These are phyloP conservation scores for Cicer cuneatum DNA, from an alignment of 306 rosid species.

Conservation along the genomic window DNA sequence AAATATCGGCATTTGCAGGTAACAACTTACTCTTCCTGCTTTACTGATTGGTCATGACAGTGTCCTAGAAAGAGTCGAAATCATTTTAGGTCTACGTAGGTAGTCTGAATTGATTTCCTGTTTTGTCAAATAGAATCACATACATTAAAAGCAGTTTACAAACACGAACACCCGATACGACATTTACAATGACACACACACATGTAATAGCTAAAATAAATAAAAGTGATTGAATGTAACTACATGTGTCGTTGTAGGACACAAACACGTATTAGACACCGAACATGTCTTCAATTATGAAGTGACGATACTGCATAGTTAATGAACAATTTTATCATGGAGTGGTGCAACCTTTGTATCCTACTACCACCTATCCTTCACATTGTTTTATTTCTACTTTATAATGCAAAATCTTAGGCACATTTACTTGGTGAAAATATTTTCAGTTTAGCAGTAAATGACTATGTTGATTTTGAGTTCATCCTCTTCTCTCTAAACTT, in stretches of 20 bases:
- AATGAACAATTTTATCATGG: not conserved
- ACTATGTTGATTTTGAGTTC: conserved; percentile 5
- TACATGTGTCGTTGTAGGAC: too few relatives aligned
- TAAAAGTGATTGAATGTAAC: too few relatives aligned
- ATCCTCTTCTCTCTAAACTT: conserved; percentile 12
- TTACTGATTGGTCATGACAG: not conserved
- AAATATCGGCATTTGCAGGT: conserved; percentile 79
- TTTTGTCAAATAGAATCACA: conserved; percentile 7
- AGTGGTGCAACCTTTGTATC: not conserved
- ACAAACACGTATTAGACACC: too few relatives aligned
- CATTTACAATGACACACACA: too few relatives aligned
- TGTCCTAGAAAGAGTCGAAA: not conserved
- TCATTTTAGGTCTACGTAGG: not conserved
- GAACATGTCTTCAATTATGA: too few relatives aligned
- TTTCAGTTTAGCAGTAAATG: not conserved
- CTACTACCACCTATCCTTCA: not conserved
- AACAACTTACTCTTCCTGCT: conserved; percentile 38
- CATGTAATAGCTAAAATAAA: too few relatives aligned
- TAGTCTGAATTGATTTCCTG: not conserved
- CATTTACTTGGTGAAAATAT: not conserved
- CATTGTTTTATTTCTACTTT: not conserved
- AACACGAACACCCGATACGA: too few relatives aligned
- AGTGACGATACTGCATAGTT: too few relatives aligned
- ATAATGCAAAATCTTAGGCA: not conserved
- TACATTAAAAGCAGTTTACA: not conserved